Percentiles rank a stretch among this genome's conserved stretches.
These are phyloP conservation scores for Discostella pseudostelligera DNA, from an alignment of 108 stramenopile species.

Conservation along the genomic window DNA sequence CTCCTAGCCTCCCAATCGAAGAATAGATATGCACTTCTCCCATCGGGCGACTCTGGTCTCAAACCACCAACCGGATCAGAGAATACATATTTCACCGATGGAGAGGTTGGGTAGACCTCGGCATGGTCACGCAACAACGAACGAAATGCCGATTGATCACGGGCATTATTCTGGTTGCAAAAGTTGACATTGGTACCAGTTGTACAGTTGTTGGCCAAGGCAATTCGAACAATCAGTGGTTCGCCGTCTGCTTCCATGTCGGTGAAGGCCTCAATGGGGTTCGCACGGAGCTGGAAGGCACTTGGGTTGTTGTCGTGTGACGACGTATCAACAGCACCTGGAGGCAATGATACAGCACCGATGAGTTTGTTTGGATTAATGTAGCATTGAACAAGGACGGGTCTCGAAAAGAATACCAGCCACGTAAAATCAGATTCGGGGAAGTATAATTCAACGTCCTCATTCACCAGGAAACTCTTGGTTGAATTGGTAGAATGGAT, in stretches of 20 bases:
- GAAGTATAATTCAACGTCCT: conserved; percentile 68
- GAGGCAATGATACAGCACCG: conserved; percentile 50
- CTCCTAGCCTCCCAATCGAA: conserved; percentile 38
- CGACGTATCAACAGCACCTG: conserved; percentile 40
- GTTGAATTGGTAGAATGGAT: conserved; percentile 14
- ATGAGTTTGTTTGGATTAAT: conserved; percentile 21
- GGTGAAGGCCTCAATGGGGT: background rate
- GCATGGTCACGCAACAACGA: conserved; percentile 62
- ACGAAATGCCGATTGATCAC: conserved; percentile 57
- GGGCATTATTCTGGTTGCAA: conserved; percentile 45
- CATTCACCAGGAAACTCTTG: conserved; percentile 40
- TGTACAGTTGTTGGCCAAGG: conserved; percentile 81
- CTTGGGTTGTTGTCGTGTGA: conserved; percentile 13
- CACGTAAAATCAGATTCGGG: conserved; percentile 81
- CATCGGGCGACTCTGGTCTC: conserved; percentile 26
- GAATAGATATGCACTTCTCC: conserved; percentile 36
- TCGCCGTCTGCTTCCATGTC: conserved; percentile 17
- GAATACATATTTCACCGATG: conserved; percentile 54
- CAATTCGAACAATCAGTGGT: conserved; percentile 66
- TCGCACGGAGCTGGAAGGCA: conserved; percentile 31
- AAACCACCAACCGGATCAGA: conserved; percentile 35
- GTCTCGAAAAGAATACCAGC: conserved; percentile 88
- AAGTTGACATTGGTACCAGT: conserved; percentile 55
- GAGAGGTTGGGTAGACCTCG: conserved; percentile 63
- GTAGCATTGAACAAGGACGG: conserved; percentile 60